These are phyloP conservation scores for Rhizopus arrhizus DNA, from an alignment of 371 early-diverging fungal species.

Conservation along the genomic window DNA sequence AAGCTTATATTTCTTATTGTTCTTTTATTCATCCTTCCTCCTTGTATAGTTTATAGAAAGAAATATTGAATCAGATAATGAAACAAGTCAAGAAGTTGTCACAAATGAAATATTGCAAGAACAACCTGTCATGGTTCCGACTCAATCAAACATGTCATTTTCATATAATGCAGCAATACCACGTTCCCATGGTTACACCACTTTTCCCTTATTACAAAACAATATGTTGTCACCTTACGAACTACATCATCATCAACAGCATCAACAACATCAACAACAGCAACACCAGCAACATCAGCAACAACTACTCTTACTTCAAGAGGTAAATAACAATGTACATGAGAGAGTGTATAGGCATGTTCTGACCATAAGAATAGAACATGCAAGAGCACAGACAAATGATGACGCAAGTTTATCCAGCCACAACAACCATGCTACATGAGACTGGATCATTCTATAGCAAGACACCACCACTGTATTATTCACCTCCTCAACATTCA, in stretches of 20 bases:
- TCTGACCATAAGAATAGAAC: neutral
- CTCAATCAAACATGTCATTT: constrained; percentile 25
- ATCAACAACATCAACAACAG: neutral
- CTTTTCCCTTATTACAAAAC: constrained; percentile 2
- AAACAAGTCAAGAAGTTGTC: constrained; percentile 5
- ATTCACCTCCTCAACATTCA: constrained; percentile 17
- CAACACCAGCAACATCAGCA: neutral
- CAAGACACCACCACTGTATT: constrained; percentile 21
- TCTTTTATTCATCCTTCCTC: neutral
- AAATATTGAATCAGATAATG: constrained; percentile 18
- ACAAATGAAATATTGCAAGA: neutral
- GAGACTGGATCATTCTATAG: constrained; percentile 1
- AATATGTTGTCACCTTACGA: neutral
- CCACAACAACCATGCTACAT: constrained; percentile 11
- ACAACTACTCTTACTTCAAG: neutral
- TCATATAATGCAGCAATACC: constrained; percentile 14
- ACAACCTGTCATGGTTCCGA: constrained; percentile 18
- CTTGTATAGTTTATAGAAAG: constrained; percentile 24
- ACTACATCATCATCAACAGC: neutral
- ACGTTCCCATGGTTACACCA: constrained; percentile 10
- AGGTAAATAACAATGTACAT: neutral
- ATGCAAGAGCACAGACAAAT: neutral
- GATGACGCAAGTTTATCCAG: constrained; percentile 7
- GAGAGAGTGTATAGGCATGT: neutral
- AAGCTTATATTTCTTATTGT: constrained; percentile 12